Evolutionary conservation across 2,329 filamentous ascomycete genomes (phyloP), one percentile per base, ranked within the genome.

Genomic region (Ceratocystis cacaofunesta): DNA sequence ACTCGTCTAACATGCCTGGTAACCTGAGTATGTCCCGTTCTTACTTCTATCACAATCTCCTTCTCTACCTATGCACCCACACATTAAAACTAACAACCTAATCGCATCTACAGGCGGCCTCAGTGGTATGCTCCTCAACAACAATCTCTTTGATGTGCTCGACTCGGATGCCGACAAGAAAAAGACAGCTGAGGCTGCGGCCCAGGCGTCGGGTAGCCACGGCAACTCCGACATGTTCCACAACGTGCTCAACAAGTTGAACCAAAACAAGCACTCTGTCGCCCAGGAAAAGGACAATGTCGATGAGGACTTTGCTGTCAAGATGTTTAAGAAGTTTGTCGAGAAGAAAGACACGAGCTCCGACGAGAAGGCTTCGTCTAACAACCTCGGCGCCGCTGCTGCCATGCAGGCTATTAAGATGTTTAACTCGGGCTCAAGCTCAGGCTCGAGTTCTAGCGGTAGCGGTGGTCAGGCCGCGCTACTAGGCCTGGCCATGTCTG

Each of bases 401-500:
- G 90, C 89, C 19, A 85, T 92, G 82, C 86, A 92, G 74, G 89
- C 89, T 0, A 74, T 92, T 69, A 91, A 92, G 78, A 83, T 87
- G 79, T 95, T 95, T 75, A 84, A 81, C 61, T 81, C 84, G 25
- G 74, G 76, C 66, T 75, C 77, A 12, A 74, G 76, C 66, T 75
- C 77, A 12, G 25, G 41, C n/a, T 62, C 61, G 22, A 12, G 30
- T n/a, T 62, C 62, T 10, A 44, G 43, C 17, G 46, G 64, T 43
- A 44, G 67, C 28, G 62, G 61, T 50, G 61, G 67, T 25, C 86
- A 95, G 80, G 90, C 87, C 73, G 83, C 87, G 68, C 90, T 96
- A 72, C 82, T 96, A 68, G 89, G 87, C 3, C 79, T 95, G 73
- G 92, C 92, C 55, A 92, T 96, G 89, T 85, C 82, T 7, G 88